Conservation (phyloP, 1,139 yeast species). For the Blastobotrys proliferans region DNA sequence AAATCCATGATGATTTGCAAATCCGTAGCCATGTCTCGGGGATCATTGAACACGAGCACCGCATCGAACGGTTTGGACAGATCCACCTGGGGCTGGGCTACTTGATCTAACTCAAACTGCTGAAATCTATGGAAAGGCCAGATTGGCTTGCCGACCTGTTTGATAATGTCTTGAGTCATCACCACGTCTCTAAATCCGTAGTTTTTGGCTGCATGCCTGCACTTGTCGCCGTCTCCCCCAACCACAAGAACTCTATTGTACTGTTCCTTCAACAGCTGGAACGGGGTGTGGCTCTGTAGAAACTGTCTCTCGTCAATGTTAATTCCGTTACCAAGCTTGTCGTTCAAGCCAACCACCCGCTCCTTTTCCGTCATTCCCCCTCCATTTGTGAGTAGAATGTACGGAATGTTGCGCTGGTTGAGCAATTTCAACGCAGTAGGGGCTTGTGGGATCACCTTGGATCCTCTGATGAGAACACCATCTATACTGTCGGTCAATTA, state of each 20-base stretch:
- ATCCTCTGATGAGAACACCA: conserved; percentile 86
- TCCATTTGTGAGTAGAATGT: conserved; percentile 83
- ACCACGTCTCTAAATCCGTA: conserved; percentile 83
- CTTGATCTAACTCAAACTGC: conserved; percentile 43
- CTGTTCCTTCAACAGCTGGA: conserved; percentile 53
- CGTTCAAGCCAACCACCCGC: conserved; percentile 55
- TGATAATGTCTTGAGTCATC: conserved; percentile 68
- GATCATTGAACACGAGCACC: conserved; percentile 82
- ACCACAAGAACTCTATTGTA: conserved; percentile 68
- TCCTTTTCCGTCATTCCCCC: conserved; percentile 75
- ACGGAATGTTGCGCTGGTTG: conserved; percentile 61
- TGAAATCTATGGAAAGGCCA: conserved; percentile 70
- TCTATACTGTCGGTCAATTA: no score
- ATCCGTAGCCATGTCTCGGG: conserved; percentile 87
- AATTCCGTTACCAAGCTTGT: conserved; percentile 47
- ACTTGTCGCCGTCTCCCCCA: conserved; percentile 73
- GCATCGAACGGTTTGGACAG: conserved; percentile 60
- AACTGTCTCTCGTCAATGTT: conserved; percentile 54
- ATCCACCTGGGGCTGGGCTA: conserved; percentile 39
- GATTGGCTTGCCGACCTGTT: conserved; percentile 38
- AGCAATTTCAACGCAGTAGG: conserved; percentile 57
- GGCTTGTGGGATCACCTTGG: conserved; percentile 65
- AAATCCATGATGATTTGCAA: conserved; percentile 73
- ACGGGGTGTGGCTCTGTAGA: conserved; percentile 90
- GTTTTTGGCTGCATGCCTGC: conserved; percentile 61